These are phyloP conservation scores for Pyrenophora teres DNA, from an alignment of 2,329 filamentous ascomycete genomes.

Conservation along the genomic window DNA sequence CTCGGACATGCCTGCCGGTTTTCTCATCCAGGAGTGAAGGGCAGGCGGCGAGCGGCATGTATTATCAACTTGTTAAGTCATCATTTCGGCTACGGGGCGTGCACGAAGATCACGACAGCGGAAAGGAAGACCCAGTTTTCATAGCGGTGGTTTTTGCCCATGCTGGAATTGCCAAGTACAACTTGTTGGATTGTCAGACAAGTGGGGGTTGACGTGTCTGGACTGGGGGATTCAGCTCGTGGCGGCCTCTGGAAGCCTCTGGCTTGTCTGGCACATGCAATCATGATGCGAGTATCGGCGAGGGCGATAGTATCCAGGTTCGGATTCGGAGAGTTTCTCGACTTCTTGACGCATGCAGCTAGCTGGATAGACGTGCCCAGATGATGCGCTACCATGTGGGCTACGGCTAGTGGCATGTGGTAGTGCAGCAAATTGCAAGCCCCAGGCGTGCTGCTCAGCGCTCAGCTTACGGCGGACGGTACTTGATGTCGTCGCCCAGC, in stretches of 20 bases:
- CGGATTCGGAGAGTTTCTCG: slow-evolving; percentile 27
- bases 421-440: slow-evolving; percentile 9
- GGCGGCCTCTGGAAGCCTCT: neutral
- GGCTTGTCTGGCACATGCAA: neutral
- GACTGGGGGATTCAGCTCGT: neutral
- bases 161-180: neutral
- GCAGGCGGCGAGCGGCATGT: slow-evolving; percentile 7
- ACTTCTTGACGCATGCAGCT: slow-evolving; percentile 21
- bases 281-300: slow-evolving; percentile 6
- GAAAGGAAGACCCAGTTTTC: slow-evolving; percentile 3
- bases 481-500: slow-evolving; percentile 22
- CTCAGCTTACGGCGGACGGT: slow-evolving; percentile 13
- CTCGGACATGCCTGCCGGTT: neutral
- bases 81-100: slow-evolving; percentile 31
- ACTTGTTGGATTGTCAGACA: slow-evolving; percentile 2
- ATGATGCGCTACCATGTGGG: slow-evolving; percentile 13
- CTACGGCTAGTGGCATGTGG: slow-evolving; percentile 18
- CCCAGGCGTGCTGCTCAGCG: slow-evolving; percentile 6
- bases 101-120: slow-evolving; percentile 27
- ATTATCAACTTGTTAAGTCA: slow-evolving; percentile 10
- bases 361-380: slow-evolving; percentile 13
- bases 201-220: neutral
- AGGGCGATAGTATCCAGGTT: slow-evolving; percentile 11
- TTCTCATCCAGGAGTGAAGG: neutral
- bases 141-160: neutral